phyloP scores from a whole-genome alignment of 805 yeast species.

The Saturnispora gosingensis region DNA sequence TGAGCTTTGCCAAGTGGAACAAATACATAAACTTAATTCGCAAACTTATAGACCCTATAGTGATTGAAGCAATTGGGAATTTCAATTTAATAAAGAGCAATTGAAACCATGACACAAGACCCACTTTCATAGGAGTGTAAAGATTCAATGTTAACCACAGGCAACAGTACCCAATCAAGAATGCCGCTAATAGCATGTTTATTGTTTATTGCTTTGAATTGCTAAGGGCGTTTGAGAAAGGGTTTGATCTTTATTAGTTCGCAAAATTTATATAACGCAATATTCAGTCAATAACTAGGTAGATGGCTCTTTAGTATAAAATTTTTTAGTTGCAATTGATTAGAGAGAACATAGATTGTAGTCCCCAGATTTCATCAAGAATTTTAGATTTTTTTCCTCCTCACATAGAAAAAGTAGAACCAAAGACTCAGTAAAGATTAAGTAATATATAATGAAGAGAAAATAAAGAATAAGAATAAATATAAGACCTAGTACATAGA shows the following conservation, averaged over 20 bases:
- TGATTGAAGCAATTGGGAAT: slow-evolving; percentile 5
- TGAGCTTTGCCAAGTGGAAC: slow-evolving; percentile 9
- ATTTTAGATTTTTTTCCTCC: background rate
- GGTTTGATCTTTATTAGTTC: no score
- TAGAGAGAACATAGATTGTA: background rate
- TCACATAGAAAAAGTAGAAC: background rate
- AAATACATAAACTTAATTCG: slow-evolving; percentile 15
- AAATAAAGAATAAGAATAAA: background rate
- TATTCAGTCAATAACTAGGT: background rate
- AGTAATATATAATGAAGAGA: background rate
- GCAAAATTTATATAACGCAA: no score
- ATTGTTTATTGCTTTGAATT: background rate
- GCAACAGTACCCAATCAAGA: background rate
- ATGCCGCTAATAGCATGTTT: background rate
- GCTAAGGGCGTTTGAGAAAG: background rate
- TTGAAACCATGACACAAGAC: slow-evolving; percentile 20
- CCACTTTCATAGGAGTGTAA: slow-evolving; percentile 9
- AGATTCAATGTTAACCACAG: slow-evolving; percentile 4
- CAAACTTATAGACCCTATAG: slow-evolving; percentile 13
- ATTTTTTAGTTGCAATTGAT: background rate
- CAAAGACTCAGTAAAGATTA: background rate
- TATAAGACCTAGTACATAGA: background rate
- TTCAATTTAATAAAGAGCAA: slow-evolving; percentile 13
- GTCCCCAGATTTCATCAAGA: background rate
- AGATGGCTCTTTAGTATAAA: background rate